A percentile compares a stretch with the other conserved stretches of the same genome.
Evolutionary conservation across 306 rosid species (phyloP).

Genomic region (Astragalus membranaceus): DNA sequence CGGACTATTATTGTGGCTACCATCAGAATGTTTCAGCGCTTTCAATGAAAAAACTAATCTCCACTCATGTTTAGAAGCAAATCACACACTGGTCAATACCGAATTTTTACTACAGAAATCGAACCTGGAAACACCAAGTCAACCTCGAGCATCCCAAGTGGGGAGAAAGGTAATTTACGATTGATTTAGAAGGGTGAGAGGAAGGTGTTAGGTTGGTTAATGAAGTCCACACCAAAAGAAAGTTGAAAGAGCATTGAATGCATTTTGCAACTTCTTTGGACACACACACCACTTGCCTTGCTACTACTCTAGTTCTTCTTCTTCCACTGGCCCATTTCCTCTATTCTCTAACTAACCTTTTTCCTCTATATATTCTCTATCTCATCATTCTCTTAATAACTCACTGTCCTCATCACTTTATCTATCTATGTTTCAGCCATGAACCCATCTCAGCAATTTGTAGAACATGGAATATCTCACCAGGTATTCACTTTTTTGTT

Average conservation of each 20-base stretch:
- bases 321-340: conserved; percentile 19
- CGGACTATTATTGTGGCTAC: too few species aligned
- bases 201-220: conserved; percentile 28
- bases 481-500: conserved; percentile 31
- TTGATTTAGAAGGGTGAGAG: conserved; percentile 10
- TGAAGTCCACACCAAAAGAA: conserved; percentile 19
- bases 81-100: too few species aligned
- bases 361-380: conserved; percentile 32
- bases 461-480: conserved; percentile 54
- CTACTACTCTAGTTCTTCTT: conserved; percentile 26
- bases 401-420: neutral
- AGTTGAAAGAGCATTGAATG: conserved; percentile 43
- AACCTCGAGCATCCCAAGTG: too few species aligned
- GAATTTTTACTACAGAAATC: too few species aligned
- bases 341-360: conserved; percentile 8
- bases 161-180: too few species aligned
- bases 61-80: too few species aligned
- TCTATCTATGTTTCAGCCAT: conserved; percentile 28
- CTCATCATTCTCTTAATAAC: conserved; percentile 21
- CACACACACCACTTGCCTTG: conserved; percentile 42
- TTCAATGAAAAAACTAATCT: too few species aligned
- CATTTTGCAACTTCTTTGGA: conserved; percentile 39
- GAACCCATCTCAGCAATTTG: conserved; percentile 59
- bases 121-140: too few species aligned
- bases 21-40: too few species aligned